Base-by-base conservation (phyloP, 192 early-diverging fungal genomes). In the Gigaspora rosea region DNA sequence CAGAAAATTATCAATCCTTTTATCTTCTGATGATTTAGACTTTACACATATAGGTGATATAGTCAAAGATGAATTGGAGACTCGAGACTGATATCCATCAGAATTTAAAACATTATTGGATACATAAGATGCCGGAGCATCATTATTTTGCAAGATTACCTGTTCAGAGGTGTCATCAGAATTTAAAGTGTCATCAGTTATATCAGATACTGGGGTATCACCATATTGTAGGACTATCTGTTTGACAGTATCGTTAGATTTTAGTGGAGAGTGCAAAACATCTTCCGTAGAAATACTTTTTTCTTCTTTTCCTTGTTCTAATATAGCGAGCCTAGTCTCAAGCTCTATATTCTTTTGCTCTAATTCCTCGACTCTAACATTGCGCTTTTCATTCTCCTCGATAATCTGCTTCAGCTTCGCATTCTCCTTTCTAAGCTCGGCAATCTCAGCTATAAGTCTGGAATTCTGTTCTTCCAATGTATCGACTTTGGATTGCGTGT, bases 401-500 rank as follows among this genome's bases (percentile, higher is more conserved):
- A 58, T 58, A 20, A 20, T 20, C 16, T 58, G 18, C 16, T n/a
- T 58, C 22, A 58, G 18, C 22, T 20, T 58, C 7, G 64, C 64
- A 33, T 33, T 41, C 46, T 69, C 48, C 36, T 41, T 69, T 18
- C 46, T 69, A 69, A 69, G 67, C 27, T 69, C 67, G 20, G 48
- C 22, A 69, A 48, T 69, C 46, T 69, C 46, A n/a, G 67, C 67
- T 48, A 48, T 5, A 18, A 41, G 67, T 47, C 47, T 68, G 33
- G 66, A 16, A 68, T 68, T 68, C 49, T 50, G 27, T 64, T 64
- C 63, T 64, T 20, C 27, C 63, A 64, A 64, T 64, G 63, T 27
- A 64, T 64, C 63, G 27, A 64, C n/a, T n/a, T n/a, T 64, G 63
- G 63, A 64, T 64, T 64, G 63, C 63, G 27, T 64, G 63, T 64